Conservation (phyloP, 2,329 filamentous ascomycete genomes). For the Botrytis deweyae region DNA sequence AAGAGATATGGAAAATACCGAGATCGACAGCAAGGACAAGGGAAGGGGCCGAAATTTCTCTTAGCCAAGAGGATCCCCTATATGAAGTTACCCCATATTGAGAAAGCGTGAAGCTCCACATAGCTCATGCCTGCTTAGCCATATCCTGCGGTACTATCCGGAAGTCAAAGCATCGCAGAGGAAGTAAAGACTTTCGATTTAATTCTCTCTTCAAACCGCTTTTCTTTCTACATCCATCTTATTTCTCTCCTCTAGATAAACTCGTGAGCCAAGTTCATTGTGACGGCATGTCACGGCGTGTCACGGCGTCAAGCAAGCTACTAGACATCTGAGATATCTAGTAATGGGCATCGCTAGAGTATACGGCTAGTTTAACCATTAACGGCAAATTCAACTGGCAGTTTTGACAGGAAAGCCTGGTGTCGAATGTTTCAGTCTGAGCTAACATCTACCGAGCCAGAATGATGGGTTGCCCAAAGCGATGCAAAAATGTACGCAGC, state of each 20-base stretch:
- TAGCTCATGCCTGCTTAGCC: not conserved
- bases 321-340: not conserved
- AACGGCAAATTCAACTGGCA: not conserved
- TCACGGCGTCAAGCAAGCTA: not conserved
- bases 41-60: not conserved
- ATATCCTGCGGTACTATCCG: not conserved
- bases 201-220: not conserved
- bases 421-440: not conserved
- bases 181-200: not conserved
- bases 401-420: not conserved
- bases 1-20: not conserved
- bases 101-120: not conserved
- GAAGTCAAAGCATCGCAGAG: not conserved
- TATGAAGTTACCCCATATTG: not conserved
- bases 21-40: constrained; percentile 1
- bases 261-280: not conserved
- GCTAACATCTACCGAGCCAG: not conserved
- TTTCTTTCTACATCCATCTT: not conserved
- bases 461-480: not conserved
- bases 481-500: not conserved
- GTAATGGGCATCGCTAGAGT: not conserved
- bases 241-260: not conserved
- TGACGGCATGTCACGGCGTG: not conserved
- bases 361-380: not conserved
- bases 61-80: not conserved